Evolutionary conservation across 169 alveolate species (phyloP), one percentile per base, ranked within the genome.

Genomic region (Plasmodium berghei): DNA sequence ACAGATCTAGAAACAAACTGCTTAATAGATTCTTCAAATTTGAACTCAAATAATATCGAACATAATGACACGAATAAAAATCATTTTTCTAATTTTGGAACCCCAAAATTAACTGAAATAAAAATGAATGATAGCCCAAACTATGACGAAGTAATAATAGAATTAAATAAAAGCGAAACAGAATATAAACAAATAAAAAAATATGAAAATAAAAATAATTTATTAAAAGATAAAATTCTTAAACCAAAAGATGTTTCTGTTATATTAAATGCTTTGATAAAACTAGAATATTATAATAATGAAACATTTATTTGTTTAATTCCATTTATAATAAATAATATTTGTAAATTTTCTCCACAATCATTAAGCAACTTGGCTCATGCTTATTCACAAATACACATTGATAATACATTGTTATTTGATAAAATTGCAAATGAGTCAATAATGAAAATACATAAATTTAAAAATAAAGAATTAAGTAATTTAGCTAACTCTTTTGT

Each of bases 161-260:
- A 67, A 9, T n/a, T 14, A 8, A 72, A 42, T 3, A 10, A 63
- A 63, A 26, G 55, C 4, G 56, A 6, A 24, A 24, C 16, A 9
- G 9, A 52, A 52, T 54, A 26, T 28, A n/a, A 48, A 26, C 6
- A 10, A 1, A 70, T 9, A 48, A 16, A 52, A 70, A 5, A 8
- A 16, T 45, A 9, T 40, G 6, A 46, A 48, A 46, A 20, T n/a
- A 16, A 72, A 54, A 12, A 18, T 9, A n/a, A 56, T 26, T 54
- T 72, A 56, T 14, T 54, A 55, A 20, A 24, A 72, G 6, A 10
- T 5, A 26, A 59, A 73, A 61, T 61, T 59, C 42, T 61, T 16
- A 46, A 83, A 83, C 90, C 90, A 14, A 83, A 83, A 56, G 90
- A 83, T 26, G 77, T 83, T 28, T 66, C 90, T 1, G 12, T 83